Conservation (phyloP, 2,329 filamentous ascomycete genomes). For the Penicillium sp. region DNA sequence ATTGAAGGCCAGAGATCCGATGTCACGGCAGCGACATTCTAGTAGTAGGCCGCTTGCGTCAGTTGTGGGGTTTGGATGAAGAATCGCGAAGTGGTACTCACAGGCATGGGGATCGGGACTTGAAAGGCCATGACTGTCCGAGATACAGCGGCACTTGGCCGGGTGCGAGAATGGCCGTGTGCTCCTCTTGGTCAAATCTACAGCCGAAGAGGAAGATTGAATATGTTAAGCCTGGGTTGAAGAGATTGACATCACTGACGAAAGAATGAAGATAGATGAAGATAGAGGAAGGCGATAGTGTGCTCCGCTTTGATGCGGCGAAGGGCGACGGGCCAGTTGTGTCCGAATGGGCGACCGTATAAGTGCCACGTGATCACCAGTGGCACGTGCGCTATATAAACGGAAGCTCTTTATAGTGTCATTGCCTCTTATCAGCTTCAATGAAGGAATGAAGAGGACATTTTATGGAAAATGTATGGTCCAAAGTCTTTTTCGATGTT, state of each 20-base stretch:
- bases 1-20: constrained; percentile 47
- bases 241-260: constrained; percentile 27
- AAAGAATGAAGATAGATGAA: constrained; percentile 12
- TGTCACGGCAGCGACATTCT: constrained; percentile 48
- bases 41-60: constrained; percentile 6
- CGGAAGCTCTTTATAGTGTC: not conserved
- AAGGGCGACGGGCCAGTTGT: constrained; percentile 33
- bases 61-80: constrained; percentile 7
- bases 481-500: too few species aligned
- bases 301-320: constrained; percentile 32
- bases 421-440: not conserved
- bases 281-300: constrained; percentile 14
- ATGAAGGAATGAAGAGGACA: not conserved
- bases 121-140: constrained; percentile 52
- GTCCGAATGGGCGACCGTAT: constrained; percentile 20
- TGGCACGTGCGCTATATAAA: not conserved
- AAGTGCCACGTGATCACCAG: constrained; percentile 16
- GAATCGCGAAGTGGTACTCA: constrained; percentile 29
- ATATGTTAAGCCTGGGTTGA: constrained; percentile 4
- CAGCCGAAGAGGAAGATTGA: not conserved
- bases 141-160: constrained; percentile 39
- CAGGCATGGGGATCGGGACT: constrained; percentile 48
- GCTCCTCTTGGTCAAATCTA: constrained; percentile 15
- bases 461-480: not conserved
- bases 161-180: constrained; percentile 21